These are phyloP conservation scores for Claviceps capensis DNA, from an alignment of 2,329 filamentous ascomycete genomes.

Conservation along the genomic window DNA sequence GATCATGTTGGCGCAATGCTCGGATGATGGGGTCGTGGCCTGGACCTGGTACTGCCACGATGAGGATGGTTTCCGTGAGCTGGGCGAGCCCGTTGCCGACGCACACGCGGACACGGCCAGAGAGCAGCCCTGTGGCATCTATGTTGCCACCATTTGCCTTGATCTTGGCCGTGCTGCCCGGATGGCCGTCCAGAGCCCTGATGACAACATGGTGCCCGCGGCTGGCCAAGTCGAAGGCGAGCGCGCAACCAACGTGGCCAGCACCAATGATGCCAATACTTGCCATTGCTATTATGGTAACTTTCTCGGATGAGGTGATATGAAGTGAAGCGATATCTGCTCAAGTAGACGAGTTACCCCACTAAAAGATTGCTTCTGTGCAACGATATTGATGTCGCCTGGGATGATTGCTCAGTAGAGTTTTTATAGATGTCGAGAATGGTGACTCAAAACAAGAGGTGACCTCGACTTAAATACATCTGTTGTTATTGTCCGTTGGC, in stretches of 20 bases:
- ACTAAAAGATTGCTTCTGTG: too few relatives aligned
- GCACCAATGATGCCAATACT: constrained; percentile 7
- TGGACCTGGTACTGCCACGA: neutral
- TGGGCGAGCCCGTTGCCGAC: neutral
- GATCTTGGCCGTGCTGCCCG: constrained; percentile 1
- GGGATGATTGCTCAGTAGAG: too few relatives aligned
- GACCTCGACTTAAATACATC: too few relatives aligned
- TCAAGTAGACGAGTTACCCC: too few relatives aligned
- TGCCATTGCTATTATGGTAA: neutral
- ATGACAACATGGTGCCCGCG: constrained; percentile 3
- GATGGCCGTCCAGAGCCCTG: constrained; percentile 2
- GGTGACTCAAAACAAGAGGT: too few relatives aligned
- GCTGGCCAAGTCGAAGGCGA: constrained; percentile 5
- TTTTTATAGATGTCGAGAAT: too few relatives aligned
- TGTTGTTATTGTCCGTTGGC: too few relatives aligned
- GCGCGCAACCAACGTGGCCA: constrained; percentile 8
- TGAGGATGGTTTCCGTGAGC: neutral
- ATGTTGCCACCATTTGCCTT: neutral
- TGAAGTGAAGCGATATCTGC: neutral
- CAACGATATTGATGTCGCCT: too few relatives aligned
- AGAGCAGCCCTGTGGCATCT: neutral
- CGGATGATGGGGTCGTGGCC: neutral
- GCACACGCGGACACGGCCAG: neutral
- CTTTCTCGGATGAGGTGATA: neutral
- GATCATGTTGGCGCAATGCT: neutral